Evolutionary conservation across 2,329 filamentous ascomycete species (phyloP).

Genomic region (Sporothrix curviconia): DNA sequence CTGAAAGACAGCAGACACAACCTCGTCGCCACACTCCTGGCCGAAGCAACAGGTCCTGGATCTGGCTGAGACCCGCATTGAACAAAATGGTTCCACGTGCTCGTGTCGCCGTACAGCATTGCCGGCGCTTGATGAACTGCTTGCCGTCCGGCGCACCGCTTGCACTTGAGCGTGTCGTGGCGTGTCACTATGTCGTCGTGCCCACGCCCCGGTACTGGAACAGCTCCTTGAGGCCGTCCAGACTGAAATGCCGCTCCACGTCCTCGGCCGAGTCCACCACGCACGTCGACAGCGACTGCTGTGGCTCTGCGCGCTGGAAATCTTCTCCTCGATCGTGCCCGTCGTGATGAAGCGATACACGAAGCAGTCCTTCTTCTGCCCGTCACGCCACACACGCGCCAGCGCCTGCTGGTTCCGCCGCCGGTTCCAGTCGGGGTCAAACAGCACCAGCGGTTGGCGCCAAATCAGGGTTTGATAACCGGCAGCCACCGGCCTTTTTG

Average conservation of each 20-base stretch:
- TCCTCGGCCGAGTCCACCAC: slow-evolving; percentile 96
- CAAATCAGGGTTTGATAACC: slow-evolving; percentile 92
- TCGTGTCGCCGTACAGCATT: slow-evolving; percentile 95
- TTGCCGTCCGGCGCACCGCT: slow-evolving; percentile 81
- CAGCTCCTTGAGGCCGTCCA: slow-evolving; percentile 83
- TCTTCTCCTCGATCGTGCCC: slow-evolving; percentile 97
- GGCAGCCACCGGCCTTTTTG: slow-evolving; percentile 96
- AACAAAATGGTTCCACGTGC: slow-evolving; percentile 98
- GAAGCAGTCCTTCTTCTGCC: slow-evolving; percentile 98
- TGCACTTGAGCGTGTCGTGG: slow-evolving; percentile 99
- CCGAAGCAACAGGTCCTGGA: slow-evolving; percentile 83
- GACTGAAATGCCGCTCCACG: slow-evolving; percentile 90
- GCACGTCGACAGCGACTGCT: slow-evolving; percentile 91
- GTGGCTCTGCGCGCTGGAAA: slow-evolving; percentile 96
- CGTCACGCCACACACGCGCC: slow-evolving; percentile 96
- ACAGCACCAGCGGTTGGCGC: slow-evolving; percentile 87
- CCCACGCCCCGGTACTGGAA: slow-evolving; percentile 77
- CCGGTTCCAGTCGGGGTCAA: slow-evolving; percentile 97
- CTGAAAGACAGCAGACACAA: slow-evolving; percentile 94
- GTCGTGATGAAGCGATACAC: slow-evolving; percentile 99
- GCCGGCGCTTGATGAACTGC: slow-evolving; percentile 87
- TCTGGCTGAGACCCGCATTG: slow-evolving; percentile 69
- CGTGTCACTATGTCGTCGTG: slow-evolving; percentile 76
- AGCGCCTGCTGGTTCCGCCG: slow-evolving; percentile 95
- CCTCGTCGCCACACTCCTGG: slow-evolving; percentile 73